A percentile compares a stretch with the other conserved stretches of the same genome.
Conservation (phyloP, 148 eudicot genomes). For the Cornus controversa region DNA sequence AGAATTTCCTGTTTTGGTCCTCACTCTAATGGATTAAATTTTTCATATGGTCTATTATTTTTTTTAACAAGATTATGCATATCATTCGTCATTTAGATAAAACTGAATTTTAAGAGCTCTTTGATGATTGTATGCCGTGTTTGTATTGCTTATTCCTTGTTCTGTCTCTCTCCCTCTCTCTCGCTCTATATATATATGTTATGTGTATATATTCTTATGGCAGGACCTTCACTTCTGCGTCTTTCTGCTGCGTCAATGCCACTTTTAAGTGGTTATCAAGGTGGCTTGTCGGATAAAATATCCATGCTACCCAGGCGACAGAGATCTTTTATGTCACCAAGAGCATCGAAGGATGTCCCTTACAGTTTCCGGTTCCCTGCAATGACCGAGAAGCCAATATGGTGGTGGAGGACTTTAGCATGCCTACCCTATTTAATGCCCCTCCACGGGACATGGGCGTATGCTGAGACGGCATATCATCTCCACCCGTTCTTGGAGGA, state of each 20-base stretch:
- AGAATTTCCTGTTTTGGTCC: not conserved
- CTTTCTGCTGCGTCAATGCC: slow-evolving; percentile 48
- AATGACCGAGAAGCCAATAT: slow-evolving; percentile 68
- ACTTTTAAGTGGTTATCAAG: slow-evolving; percentile 43
- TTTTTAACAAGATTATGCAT: not conserved
- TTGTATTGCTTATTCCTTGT: not conserved
- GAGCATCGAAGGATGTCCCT: slow-evolving; percentile 69
- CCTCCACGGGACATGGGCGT: slow-evolving; percentile 86
- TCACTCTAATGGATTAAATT: not conserved
- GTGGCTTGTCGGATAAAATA: slow-evolving; percentile 32
- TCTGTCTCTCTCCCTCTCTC: too few relatives aligned
- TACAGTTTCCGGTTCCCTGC: slow-evolving; percentile 59
- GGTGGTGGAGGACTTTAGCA: slow-evolving; percentile 91
- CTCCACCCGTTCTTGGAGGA: slow-evolving; percentile 76
- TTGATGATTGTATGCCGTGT: not conserved
- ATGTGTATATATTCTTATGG: not conserved
- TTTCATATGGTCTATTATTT: not conserved
- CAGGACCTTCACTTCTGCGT: slow-evolving; percentile 32
- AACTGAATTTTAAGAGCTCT: not conserved
- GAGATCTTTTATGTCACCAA: slow-evolving; percentile 16
- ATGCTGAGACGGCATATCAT: slow-evolving; percentile 74
- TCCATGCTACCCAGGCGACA: slow-evolving; percentile 34
- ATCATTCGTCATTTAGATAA: not conserved
- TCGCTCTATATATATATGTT: too few relatives aligned
- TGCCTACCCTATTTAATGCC: slow-evolving; percentile 84